phyloP scores from a whole-genome alignment of 148 eudicot genomes.

The Vaccinium corymbosum region DNA sequence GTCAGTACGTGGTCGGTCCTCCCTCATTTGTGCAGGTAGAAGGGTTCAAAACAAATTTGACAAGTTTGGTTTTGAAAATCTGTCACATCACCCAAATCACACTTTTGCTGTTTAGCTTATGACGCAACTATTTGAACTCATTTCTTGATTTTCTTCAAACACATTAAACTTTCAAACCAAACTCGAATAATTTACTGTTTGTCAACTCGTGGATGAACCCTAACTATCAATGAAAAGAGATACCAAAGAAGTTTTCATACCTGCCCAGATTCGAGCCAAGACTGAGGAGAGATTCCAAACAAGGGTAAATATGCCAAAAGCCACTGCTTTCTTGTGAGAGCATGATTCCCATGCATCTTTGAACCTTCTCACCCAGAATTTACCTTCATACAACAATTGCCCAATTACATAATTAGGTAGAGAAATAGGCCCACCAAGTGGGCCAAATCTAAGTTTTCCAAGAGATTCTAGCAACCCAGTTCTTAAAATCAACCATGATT shows the following conservation, averaged over 20 bases:
- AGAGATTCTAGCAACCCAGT: too few species aligned
- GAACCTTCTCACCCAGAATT: conserved; percentile 64
- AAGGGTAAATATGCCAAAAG: conserved; percentile 52
- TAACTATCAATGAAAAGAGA: neutral
- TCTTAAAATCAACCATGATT: too few species aligned
- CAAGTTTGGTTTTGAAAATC: too few species aligned
- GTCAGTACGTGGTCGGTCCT: too few species aligned
- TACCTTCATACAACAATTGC: conserved; percentile 32
- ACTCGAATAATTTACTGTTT: neutral
- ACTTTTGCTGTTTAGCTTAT: too few species aligned
- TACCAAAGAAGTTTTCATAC: conserved; percentile 23
- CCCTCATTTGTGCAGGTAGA: too few species aligned
- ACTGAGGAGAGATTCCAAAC: conserved; percentile 66
- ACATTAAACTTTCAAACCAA: neutral
- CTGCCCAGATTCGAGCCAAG: conserved; percentile 74
- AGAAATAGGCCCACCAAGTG: too few species aligned
- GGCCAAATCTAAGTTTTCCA: too few species aligned
- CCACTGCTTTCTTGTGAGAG: conserved; percentile 72
- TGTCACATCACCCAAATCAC: too few species aligned
- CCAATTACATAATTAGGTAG: neutral
- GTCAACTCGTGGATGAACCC: neutral
- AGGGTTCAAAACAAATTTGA: too few species aligned
- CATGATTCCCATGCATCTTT: conserved; percentile 73
- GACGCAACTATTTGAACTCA: neutral
- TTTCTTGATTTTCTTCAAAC: neutral